These are phyloP conservation scores for Epichloe sibirici DNA, from an alignment of 2,329 filamentous ascomycete species.

Conservation along the genomic window DNA sequence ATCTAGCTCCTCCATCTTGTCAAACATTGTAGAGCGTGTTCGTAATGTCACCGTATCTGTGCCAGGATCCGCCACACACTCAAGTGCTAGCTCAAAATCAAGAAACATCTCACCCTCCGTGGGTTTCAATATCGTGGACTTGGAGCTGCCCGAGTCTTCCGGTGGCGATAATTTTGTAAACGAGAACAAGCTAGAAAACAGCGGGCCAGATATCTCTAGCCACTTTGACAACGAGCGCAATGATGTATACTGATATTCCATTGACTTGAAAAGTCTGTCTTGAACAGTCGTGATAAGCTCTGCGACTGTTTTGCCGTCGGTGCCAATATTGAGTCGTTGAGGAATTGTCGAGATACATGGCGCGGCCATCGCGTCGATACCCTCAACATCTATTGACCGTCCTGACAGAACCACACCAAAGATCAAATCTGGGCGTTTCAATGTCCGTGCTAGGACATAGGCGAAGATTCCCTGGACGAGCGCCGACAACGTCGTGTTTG, in stretches of 20 bases:
- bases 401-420: slow-evolving; percentile 7
- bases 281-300: background rate
- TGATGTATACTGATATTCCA: background rate
- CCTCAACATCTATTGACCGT: slow-evolving; percentile 11
- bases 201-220: background rate
- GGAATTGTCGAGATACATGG: slow-evolving; percentile 26
- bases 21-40: background rate
- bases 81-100: background rate
- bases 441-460: slow-evolving; percentile 19
- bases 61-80: background rate
- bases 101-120: background rate
- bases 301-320: background rate
- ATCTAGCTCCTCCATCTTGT: background rate
- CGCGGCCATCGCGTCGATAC: slow-evolving; percentile 19
- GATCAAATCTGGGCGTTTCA: slow-evolving; percentile 1
- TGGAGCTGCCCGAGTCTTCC: background rate
- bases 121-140: background rate
- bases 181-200: background rate
- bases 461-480: slow-evolving; percentile 21
- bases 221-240: background rate
- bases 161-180: background rate
- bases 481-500: slow-evolving; percentile 16
- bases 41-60: background rate
- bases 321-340: slow-evolving; percentile 16
- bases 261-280: background rate